A percentile compares a stretch with the other conserved stretches of the same genome.
Evolutionary conservation across 768 basidiomycete genomes (phyloP).

Genomic region (Hirschioporus abietinus): DNA sequence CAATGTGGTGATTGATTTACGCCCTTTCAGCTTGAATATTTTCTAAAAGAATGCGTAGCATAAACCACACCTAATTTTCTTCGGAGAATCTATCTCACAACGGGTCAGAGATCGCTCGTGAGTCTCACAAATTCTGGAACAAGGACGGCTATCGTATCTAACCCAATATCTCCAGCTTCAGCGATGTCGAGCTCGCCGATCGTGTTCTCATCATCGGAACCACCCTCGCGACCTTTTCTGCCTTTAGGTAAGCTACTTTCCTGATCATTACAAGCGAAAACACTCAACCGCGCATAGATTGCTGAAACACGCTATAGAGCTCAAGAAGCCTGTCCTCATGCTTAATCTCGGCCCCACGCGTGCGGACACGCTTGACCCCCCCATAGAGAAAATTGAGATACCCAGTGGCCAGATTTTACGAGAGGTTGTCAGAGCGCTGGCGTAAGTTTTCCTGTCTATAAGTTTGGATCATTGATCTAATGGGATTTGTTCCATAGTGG

Average conservation of each 20-base stretch:
- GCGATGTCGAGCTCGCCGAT: conserved; percentile 53
- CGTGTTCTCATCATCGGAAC: conserved; percentile 81
- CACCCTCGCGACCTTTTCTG: conserved; percentile 89
- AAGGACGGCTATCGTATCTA: not conserved
- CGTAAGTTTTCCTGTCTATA: conserved; percentile 42
- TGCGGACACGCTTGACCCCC: conserved; percentile 46
- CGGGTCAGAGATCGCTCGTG: conserved; percentile 68
- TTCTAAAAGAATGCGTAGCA: conserved; percentile 34
- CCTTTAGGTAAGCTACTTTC: conserved; percentile 58
- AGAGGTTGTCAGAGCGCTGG: conserved; percentile 51
- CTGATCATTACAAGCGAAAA: not conserved
- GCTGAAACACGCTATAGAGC: conserved; percentile 71
- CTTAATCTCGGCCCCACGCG: conserved; percentile 88
- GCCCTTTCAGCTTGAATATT: not conserved
- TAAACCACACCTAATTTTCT: conserved; percentile 83
- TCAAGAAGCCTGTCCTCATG: conserved; percentile 72
- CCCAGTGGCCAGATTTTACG: conserved; percentile 67
- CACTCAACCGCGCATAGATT: conserved; percentile 39
- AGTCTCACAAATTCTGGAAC: conserved; percentile 20
- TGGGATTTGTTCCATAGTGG: conserved; percentile 39
- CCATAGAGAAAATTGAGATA: conserved; percentile 74
- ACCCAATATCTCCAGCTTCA: conserved; percentile 39
- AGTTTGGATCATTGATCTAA: conserved; percentile 8
- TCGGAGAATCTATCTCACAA: conserved; percentile 80
- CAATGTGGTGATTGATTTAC: conserved; percentile 43